Conservation (phyloP, 768 basidiomycete genomes). For the Kwoniella sp. region DNA sequence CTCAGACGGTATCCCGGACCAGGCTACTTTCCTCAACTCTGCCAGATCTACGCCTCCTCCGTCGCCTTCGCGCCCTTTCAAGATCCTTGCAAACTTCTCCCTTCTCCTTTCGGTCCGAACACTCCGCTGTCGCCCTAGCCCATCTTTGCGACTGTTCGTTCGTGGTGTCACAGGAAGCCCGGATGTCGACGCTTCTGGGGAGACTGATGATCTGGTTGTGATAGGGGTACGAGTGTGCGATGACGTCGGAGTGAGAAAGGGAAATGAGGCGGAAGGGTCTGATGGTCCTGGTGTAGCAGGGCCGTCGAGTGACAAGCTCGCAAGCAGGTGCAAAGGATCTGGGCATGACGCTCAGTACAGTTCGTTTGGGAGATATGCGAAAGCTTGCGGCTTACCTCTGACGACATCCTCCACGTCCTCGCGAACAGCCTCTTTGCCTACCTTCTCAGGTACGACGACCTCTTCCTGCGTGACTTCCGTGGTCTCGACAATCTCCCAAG, state of each 20-base stretch:
- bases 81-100: constrained; percentile 44
- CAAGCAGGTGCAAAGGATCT: constrained; percentile 21
- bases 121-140: constrained; percentile 33
- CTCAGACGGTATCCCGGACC: constrained; percentile 87
- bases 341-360: neutral
- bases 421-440: constrained; percentile 58
- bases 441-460: constrained; percentile 12
- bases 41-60: constrained; percentile 65
- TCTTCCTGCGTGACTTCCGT: constrained; percentile 25
- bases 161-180: constrained; percentile 9
- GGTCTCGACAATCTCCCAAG: constrained; percentile 41
- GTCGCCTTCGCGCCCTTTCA: constrained; percentile 46
- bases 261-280: constrained; percentile 28
- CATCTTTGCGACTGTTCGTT: constrained; percentile 12
- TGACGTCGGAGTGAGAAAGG: constrained; percentile 29
- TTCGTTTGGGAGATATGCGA: neutral
- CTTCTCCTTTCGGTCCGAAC: constrained; percentile 45
- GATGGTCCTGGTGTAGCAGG: constrained; percentile 29
- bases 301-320: constrained; percentile 17
- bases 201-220: constrained; percentile 60
- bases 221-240: constrained; percentile 47
- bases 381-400: constrained; percentile 57
- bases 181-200: constrained; percentile 23
- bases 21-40: constrained; percentile 83
- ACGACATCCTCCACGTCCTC: constrained; percentile 70